Evolutionary conservation across 345 rosid genomes (phyloP).

Genomic region (Pistacia vera): DNA sequence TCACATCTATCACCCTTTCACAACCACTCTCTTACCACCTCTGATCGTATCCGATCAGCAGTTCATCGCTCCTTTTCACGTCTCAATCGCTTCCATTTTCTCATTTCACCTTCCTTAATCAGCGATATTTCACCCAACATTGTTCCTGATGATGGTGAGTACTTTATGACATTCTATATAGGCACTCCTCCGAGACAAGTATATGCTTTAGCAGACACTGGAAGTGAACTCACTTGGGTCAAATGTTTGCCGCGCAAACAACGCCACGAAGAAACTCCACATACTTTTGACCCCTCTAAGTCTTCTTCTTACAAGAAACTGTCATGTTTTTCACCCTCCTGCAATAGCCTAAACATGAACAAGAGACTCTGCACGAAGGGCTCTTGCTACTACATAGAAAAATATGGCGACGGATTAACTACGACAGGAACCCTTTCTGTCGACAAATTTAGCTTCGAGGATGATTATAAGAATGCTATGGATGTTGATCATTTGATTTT

Average conservation of each 20-base stretch:
- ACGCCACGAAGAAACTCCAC: neutral
- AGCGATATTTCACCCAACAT: neutral
- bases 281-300: neutral
- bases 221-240: neutral
- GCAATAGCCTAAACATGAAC: neutral
- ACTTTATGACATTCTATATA: neutral
- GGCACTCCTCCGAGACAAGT: neutral
- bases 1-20: neutral
- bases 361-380: neutral
- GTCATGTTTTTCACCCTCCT: neutral
- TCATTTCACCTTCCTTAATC: neutral
- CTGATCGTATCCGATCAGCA: slow-evolving; percentile 1
- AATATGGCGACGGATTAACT: neutral
- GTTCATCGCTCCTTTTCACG: neutral
- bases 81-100: neutral
- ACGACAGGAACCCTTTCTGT: neutral
- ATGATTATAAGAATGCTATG: neutral
- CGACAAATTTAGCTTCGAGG: neutral
- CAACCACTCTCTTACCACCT: neutral
- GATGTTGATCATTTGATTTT: neutral
- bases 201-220: neutral
- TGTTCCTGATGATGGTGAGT: neutral
- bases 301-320: neutral
- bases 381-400: neutral
- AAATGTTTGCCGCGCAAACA: neutral